Evolutionary conservation across 345 rosid genomes (phyloP).

Genomic region (Populus nigra): DNA sequence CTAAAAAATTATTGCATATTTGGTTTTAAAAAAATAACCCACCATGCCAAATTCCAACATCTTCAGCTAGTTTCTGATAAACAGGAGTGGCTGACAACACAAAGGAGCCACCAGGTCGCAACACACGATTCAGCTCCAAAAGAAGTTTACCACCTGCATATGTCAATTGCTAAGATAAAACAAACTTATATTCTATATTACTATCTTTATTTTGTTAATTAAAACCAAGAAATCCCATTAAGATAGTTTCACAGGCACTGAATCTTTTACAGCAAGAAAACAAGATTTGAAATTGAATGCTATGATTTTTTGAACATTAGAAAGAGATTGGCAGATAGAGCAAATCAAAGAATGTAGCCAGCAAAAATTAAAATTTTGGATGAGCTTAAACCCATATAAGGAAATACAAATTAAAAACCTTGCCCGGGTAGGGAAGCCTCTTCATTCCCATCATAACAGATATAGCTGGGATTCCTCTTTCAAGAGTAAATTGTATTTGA

Average conservation of each 20-base stretch:
- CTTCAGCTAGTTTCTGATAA: conserved; percentile 72
- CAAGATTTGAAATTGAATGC: no score
- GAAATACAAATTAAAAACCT: conserved; percentile 44
- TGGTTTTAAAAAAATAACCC: conserved; percentile 2
- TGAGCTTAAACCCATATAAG: neutral
- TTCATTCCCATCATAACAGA: conserved; percentile 97
- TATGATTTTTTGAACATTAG: no score
- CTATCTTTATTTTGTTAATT: neutral
- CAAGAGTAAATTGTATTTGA: conserved; percentile 95
- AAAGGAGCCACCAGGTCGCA: conserved; percentile 90
- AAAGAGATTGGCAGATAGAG: neutral
- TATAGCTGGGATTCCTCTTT: conserved; percentile 93
- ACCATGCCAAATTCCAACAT: conserved; percentile 92
- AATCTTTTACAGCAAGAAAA: no score
- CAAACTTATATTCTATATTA: neutral
- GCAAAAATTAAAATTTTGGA: neutral
- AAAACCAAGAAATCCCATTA: neutral
- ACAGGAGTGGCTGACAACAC: conserved; percentile 98
- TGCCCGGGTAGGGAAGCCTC: conserved; percentile 90
- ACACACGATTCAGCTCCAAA: conserved; percentile 76
- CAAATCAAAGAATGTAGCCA: neutral
- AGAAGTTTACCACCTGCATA: conserved; percentile 83
- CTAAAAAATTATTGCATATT: neutral
- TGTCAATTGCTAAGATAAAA: neutral
- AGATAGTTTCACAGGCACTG: neutral